Evolutionary conservation across 495 filamentous ascomycete species (phyloP), one percentile per base, ranked within the genome.

Genomic region (Parmelia sp.): DNA sequence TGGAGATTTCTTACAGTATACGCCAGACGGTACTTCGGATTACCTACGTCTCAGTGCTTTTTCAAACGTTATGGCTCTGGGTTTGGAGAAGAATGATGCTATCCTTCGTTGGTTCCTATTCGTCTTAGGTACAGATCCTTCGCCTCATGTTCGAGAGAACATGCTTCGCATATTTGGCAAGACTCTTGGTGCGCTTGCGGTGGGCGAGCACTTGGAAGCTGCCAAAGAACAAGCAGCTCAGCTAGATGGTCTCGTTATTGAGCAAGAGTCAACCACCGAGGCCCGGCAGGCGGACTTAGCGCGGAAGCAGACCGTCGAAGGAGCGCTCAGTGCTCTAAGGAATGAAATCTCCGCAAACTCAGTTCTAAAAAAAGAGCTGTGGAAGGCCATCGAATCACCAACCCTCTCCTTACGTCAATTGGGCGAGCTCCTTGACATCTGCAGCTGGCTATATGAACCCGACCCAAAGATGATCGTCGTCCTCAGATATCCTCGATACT

Each of bases 1-100:
- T 0, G 74, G 85, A 69, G 86, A 89, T 60, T 90, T 97, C 72
- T 71, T 96, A 37, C 85, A 89, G 56, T 97, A 97, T 70, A 85
- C 91, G 0, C 83, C 87, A 61, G 82, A 88, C 64, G 88, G 84
- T 57, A 96, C 89, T 25, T 84, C 86, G 51, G 91, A 96, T 60
- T 77, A 85, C 19, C 84, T 97, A 33, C 89, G 94, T 3, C 75
- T 96, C 44, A 86, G 88, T 66, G 92, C 91, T 3, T 96, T 96
- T 70, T 82, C 88, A 58, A 89, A 84, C 61, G 80, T 97, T 1
- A 80, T 93, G 44, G 87, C 93, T 53, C 81, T 95, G 23, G 91
- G 92, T 42, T 76, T 89, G 55, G 77, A 91, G 40, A 77, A 82
- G 36, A 83, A 83, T 58, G 76, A 83, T 14, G 74, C 80, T 3